Evolutionary conservation across 2,329 filamentous ascomycete genomes (phyloP).

Genomic region (Simplicillium aogashimaense): DNA sequence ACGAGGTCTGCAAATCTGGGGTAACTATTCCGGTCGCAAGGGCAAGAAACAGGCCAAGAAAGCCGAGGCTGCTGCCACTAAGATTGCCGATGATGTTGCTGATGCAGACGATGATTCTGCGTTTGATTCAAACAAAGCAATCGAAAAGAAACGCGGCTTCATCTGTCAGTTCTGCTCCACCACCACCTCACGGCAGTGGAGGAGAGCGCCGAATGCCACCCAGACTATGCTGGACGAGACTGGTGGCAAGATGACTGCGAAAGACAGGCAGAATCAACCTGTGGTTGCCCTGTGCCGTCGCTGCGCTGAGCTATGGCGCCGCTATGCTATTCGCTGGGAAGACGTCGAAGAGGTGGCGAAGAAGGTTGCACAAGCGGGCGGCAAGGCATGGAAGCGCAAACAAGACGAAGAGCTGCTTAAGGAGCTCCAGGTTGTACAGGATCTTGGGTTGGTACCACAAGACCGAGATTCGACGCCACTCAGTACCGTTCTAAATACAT

Average conservation of each 20-base stretch:
- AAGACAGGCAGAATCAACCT: constrained; percentile 67
- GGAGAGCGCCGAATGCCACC: constrained; percentile 70
- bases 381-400: constrained; percentile 76
- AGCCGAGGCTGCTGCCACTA: constrained; percentile 59
- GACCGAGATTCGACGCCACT: constrained; percentile 30
- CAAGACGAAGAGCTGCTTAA: constrained; percentile 85
- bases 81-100: constrained; percentile 84
- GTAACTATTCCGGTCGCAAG: constrained; percentile 76
- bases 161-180: constrained; percentile 88
- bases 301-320: constrained; percentile 88
- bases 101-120: constrained; percentile 91
- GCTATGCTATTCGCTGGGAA: constrained; percentile 94
- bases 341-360: constrained; percentile 84
- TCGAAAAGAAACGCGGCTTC: constrained; percentile 69
- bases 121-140: constrained; percentile 82
- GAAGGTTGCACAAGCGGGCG: constrained; percentile 71
- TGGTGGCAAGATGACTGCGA: constrained; percentile 45
- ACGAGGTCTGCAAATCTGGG: constrained; percentile 81
- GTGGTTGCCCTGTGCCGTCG: constrained; percentile 80
- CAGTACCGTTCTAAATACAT: constrained; percentile 17
- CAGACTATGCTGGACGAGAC: constrained; percentile 60
- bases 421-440: constrained; percentile 57
- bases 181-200: constrained; percentile 78
- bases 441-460: constrained; percentile 36
- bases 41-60: constrained; percentile 80